Evolutionary conservation across 2,329 filamentous ascomycete genomes (phyloP), one percentile per base, ranked within the genome.

Genomic region (Phyllosticta citrichinensis): DNA sequence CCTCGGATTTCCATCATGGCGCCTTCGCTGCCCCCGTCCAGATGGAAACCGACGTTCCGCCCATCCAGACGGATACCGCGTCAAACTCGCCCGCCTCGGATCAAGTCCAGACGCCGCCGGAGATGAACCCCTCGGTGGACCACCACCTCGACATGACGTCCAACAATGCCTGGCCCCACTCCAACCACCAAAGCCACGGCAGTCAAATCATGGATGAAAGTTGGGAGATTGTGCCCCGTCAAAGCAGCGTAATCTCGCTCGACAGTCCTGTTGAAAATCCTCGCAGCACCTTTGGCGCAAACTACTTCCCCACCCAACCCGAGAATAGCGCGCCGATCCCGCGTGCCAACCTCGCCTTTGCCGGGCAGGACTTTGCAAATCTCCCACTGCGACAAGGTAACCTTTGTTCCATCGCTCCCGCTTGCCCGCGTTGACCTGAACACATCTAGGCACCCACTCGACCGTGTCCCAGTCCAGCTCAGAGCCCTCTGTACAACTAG

Each of bases 41-140:
- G 24, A 25, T 56, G 20, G 51, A 60, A 27, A 35, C 58, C 24
- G 51, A 25, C 27, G 17, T 60, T 40, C 52, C 53, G 33, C 52
- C 58, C 47, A 47, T 56, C 52, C 40, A 14, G 24, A 20, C 52
- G 52, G 58, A 60, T 52, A 60, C 53, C 58, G 58, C 53, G 14
- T 61, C 59, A 27, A 61, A 61, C 54, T 61, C 59, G 19, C 59
- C 59, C 19, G 59, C 59, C 50, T 61, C 59, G 19, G 58, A 55
- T 40, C 55, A 54, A 11, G 59, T 61, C 14, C 59, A 61, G 50
- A 61, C 59, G 11, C 59, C 59, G 47, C 59, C 59, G 20, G 58
- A 60, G 58, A 60, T 60, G 58, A 60, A 60, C 47, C 52, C 58
- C 12, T 60, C 58, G 35, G 55, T 60, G 52, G 58, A 60, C 58